Percentiles rank a stretch among this genome's conserved stretches.
These are phyloP conservation scores for Suhomyces guaymorum DNA, from an alignment of 1,139 yeast genomes.

Conservation along the genomic window DNA sequence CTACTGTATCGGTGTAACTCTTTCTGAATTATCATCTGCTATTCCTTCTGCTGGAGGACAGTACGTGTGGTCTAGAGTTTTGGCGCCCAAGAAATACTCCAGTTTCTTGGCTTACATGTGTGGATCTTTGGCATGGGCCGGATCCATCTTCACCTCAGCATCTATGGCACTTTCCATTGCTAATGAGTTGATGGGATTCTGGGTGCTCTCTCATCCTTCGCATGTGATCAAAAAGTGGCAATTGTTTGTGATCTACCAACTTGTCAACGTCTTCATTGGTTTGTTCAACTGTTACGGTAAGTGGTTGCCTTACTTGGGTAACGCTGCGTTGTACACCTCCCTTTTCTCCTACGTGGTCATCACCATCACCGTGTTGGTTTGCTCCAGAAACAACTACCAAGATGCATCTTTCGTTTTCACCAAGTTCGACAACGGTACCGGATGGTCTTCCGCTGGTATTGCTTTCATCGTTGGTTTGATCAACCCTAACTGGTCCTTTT, in stretches of 20 bases:
- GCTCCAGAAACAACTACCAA: slow-evolving; percentile 57
- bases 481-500: slow-evolving; percentile 69
- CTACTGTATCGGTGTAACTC: slow-evolving; percentile 50
- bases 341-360: slow-evolving; percentile 54
- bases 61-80: slow-evolving; percentile 60
- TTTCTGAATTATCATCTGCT: slow-evolving; percentile 57
- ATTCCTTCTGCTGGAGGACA: slow-evolving; percentile 70
- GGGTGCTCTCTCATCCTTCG: slow-evolving; percentile 46
- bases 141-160: slow-evolving; percentile 58
- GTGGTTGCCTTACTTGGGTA: slow-evolving; percentile 54
- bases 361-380: slow-evolving; percentile 56
- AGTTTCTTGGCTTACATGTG: slow-evolving; percentile 57
- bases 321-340: slow-evolving; percentile 56
- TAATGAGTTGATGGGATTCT: slow-evolving; percentile 56
- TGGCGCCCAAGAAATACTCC: slow-evolving; percentile 52
- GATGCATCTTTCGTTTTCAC: slow-evolving; percentile 61
- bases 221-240: slow-evolving; percentile 55
- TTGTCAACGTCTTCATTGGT: slow-evolving; percentile 40
- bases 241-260: slow-evolving; percentile 54
- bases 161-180: slow-evolving; percentile 59
- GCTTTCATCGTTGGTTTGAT: slow-evolving; percentile 67
- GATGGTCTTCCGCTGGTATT: slow-evolving; percentile 60
- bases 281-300: slow-evolving; percentile 60
- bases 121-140: slow-evolving; percentile 63
- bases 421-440: slow-evolving; percentile 61